These are phyloP conservation scores for Arthrobotrys musiformis DNA, from an alignment of 2,329 filamentous ascomycete genomes.

Conservation along the genomic window DNA sequence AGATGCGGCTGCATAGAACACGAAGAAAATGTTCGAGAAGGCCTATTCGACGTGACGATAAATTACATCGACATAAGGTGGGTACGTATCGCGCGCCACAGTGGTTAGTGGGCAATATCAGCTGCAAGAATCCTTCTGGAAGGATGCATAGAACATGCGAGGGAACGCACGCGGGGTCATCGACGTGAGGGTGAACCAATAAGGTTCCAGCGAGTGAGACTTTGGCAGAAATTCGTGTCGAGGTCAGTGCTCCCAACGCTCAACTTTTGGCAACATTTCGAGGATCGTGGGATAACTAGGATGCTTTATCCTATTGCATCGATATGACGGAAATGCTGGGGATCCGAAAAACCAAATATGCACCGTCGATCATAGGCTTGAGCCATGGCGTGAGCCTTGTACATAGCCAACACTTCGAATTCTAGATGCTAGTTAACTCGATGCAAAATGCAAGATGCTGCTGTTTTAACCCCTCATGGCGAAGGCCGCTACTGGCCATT, in stretches of 20 bases:
- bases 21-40: slow-evolving; percentile 49
- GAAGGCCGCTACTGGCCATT: neutral
- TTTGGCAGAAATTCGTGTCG: neutral
- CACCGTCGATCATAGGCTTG: slow-evolving; percentile 52
- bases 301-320: slow-evolving; percentile 56
- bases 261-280: slow-evolving; percentile 7
- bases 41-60: slow-evolving; percentile 36
- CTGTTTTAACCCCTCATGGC: slow-evolving; percentile 33
- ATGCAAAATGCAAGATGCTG: neutral
- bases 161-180: neutral
- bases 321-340: slow-evolving; percentile 52
- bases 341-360: slow-evolving; percentile 41
- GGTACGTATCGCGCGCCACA: slow-evolving; percentile 30
- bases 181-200: slow-evolving; percentile 17
- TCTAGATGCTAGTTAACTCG: too few species aligned
- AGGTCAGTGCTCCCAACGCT: slow-evolving; percentile 44
- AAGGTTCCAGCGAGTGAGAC: slow-evolving; percentile 1
- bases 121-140: slow-evolving; percentile 53
- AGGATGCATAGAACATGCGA: slow-evolving; percentile 51
- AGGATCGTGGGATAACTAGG: slow-evolving; percentile 18
- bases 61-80: slow-evolving; percentile 42
- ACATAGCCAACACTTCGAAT: slow-evolving; percentile 11
- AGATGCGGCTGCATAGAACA: slow-evolving; percentile 54
- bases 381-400: slow-evolving; percentile 41
- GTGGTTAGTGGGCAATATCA: slow-evolving; percentile 14